Evolutionary conservation across 768 basidiomycete species (phyloP).

Genomic region (Pleurotus tuoliensis): DNA sequence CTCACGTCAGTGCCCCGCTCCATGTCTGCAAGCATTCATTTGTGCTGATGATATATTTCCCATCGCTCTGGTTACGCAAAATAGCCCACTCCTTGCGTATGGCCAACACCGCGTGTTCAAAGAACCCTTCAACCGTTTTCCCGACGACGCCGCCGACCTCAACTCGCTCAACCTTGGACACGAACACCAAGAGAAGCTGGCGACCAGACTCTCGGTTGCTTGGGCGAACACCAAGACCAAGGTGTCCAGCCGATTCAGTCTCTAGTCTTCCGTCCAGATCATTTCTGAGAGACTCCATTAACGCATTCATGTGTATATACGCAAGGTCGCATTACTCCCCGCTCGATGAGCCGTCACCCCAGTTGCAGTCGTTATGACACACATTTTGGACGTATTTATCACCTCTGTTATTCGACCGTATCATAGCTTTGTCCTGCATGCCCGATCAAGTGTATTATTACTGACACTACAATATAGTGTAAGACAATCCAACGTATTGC

Average conservation of each 20-base stretch:
- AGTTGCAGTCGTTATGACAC: no score
- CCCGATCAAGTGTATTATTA: no score
- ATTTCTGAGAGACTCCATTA: no score
- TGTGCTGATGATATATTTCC: not conserved
- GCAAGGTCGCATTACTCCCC: no score
- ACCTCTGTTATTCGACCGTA: no score
- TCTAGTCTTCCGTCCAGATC: not conserved
- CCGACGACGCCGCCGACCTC: conserved; percentile 5
- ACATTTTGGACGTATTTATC: no score
- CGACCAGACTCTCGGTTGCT: conserved; percentile 1
- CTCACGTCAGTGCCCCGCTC: conserved; percentile 44
- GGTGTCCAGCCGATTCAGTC: conserved; percentile 2
- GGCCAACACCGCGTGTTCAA: conserved; percentile 51
- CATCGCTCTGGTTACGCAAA: not conserved
- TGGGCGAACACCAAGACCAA: conserved; percentile 3
- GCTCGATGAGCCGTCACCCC: no score
- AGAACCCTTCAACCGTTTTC: conserved; percentile 41
- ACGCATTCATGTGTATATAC: no score
- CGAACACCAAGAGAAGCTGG: conserved; percentile 11
- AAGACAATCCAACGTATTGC: no score
- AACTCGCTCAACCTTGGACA: conserved; percentile 11
- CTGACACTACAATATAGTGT: no score
- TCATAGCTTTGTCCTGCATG: no score
- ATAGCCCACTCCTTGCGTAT: conserved; percentile 49
- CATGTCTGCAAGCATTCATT: not conserved